phyloP scores from a whole-genome alignment of 148 eudicot species.

The Rhododendron mucronatum region DNA sequence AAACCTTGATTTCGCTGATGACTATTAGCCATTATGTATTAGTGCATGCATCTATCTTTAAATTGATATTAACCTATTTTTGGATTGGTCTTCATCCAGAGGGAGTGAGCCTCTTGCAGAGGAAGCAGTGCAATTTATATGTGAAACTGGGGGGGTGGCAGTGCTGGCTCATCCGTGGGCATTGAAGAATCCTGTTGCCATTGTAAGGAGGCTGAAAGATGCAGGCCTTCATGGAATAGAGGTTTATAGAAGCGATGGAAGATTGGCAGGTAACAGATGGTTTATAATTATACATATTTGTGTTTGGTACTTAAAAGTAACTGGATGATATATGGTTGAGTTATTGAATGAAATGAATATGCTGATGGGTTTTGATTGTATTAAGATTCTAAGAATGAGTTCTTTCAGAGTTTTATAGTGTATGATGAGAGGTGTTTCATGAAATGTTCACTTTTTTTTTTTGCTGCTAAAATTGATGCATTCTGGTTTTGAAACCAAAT shows the following conservation, averaged over 20 bases:
- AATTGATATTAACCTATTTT: background rate
- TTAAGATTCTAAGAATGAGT: conserved; percentile 1
- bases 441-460: background rate
- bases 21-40: background rate
- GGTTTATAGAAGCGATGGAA: conserved; percentile 90
- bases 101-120: conserved; percentile 89
- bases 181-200: conserved; percentile 56
- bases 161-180: conserved; percentile 99
- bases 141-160: conserved; percentile 83
- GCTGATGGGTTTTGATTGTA: background rate
- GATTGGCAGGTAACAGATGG: conserved; percentile 57
- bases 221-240: conserved; percentile 93
- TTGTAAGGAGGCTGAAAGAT: conserved; percentile 59
- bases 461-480: background rate
- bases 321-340: background rate
- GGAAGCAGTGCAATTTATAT: conserved; percentile 65
- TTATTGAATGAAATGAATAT: background rate
- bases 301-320: background rate
- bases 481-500: background rate
- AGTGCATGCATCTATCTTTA: background rate
- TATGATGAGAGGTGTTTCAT: background rate
- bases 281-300: background rate
- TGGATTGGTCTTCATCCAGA: conserved; percentile 33
- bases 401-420: background rate
- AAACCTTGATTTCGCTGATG: background rate